These are phyloP conservation scores for Scheffersomyces lignosus DNA, from an alignment of 805 yeast species.

Conservation along the genomic window DNA sequence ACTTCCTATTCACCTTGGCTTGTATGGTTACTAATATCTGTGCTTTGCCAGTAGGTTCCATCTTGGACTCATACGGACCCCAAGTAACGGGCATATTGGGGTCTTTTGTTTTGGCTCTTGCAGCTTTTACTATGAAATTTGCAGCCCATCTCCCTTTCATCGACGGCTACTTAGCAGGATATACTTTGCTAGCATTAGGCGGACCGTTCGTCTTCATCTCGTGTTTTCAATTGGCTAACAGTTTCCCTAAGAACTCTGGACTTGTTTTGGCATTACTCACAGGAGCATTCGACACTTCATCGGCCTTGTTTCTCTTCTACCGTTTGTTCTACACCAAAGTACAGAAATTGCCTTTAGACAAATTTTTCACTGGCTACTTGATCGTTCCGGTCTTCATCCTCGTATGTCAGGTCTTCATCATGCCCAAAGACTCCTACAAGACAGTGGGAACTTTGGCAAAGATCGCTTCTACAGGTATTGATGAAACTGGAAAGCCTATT, in stretches of 20 bases:
- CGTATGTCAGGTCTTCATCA: conserved; percentile 68
- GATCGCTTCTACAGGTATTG: conserved; percentile 70
- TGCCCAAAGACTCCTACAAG: conserved; percentile 79
- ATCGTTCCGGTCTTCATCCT: conserved; percentile 78
- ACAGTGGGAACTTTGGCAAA: conserved; percentile 68
- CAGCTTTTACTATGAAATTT: conserved; percentile 48
- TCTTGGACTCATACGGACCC: conserved; percentile 81
- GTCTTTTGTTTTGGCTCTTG: conserved; percentile 54
- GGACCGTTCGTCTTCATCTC: conserved; percentile 94
- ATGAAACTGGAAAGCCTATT: conserved; percentile 64
- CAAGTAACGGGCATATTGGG: conserved; percentile 77
- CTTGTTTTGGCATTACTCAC: conserved; percentile 40
- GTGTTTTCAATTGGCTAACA: conserved; percentile 83
- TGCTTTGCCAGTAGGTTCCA: conserved; percentile 79
- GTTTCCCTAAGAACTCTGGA: conserved; percentile 31
- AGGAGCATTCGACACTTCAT: conserved; percentile 92
- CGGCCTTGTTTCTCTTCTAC: conserved; percentile 82
- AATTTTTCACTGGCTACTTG: conserved; percentile 67
- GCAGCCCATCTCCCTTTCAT: conserved; percentile 30
- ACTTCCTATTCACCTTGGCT: conserved; percentile 79
- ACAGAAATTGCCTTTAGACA: conserved; percentile 42
- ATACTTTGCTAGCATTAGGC: conserved; percentile 75
- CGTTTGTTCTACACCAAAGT: conserved; percentile 58
- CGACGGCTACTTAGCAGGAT: conserved; percentile 77
- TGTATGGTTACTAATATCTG: conserved; percentile 84